Evolutionary conservation across 2,329 filamentous ascomycete genomes (phyloP).

Genomic region (Alternaria panax): DNA sequence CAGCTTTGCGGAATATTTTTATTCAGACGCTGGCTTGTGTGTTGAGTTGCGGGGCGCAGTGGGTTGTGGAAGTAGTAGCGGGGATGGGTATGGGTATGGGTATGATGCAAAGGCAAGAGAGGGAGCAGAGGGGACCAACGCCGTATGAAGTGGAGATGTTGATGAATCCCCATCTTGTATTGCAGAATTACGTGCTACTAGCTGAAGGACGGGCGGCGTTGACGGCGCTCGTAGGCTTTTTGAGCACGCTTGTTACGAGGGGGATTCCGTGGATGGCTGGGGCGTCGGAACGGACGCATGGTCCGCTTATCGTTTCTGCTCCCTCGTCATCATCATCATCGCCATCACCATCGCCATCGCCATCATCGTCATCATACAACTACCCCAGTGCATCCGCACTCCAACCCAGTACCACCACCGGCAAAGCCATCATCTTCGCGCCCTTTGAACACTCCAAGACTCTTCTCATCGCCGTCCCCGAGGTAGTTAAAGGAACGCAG

Average conservation of each 20-base stretch:
- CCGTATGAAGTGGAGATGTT: conserved; percentile 35
- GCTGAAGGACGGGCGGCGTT: conserved; percentile 29
- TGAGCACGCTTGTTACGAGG: conserved; percentile 34
- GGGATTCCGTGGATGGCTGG: conserved; percentile 45
- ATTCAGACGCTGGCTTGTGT: conserved; percentile 52
- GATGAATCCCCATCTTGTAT: conserved; percentile 44
- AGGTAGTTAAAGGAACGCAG: conserved; percentile 28
- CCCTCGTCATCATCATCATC: conserved; percentile 15
- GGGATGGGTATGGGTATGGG: too few relatives aligned
- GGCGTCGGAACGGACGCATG: conserved; percentile 40
- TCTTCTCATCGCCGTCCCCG: conserved; percentile 41
- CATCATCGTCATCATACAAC: conserved; percentile 4
- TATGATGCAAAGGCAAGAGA: too few relatives aligned
- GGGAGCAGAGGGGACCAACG: too few relatives aligned
- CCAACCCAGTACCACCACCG: conserved; percentile 21
- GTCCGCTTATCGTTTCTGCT: conserved; percentile 38
- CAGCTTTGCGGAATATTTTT: conserved; percentile 52
- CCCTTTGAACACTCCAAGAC: conserved; percentile 44
- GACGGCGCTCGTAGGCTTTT: conserved; percentile 25
- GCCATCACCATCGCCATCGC: conserved; percentile 9
- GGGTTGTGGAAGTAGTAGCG: conserved; percentile 47
- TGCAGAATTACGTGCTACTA: conserved; percentile 48
- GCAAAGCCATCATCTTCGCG: conserved; percentile 43
- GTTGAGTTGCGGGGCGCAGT: conserved; percentile 51
- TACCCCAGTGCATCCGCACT: not conserved